Percentiles rank a stretch among this genome's conserved stretches.
These are phyloP conservation scores for Cordyceps javanica DNA, from an alignment of 2,329 filamentous ascomycete species.

Conservation along the genomic window DNA sequence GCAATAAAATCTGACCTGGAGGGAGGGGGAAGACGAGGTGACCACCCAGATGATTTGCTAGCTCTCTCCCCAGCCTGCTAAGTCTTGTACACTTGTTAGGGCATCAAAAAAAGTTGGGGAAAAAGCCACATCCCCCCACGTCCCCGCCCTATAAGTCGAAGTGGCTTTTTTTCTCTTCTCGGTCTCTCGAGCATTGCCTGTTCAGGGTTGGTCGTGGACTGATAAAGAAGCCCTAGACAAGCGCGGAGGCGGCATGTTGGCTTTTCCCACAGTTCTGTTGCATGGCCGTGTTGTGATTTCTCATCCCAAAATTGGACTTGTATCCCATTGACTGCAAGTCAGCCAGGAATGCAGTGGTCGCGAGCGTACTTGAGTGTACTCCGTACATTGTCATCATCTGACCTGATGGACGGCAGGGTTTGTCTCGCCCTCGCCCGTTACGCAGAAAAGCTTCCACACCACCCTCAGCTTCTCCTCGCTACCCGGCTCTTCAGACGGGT, in stretches of 20 bases:
- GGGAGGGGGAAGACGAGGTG: background rate
- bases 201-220: background rate
- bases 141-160: background rate
- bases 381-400: no score
- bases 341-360: no score
- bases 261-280: background rate
- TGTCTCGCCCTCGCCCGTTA: no score
- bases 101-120: conserved; percentile 3
- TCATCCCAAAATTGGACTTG: no score
- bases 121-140: conserved; percentile 3
- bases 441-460: no score
- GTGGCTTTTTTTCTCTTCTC: background rate
- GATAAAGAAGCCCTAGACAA: background rate
- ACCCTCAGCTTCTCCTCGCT: no score
- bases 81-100: background rate
- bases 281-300: background rate
- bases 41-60: background rate
- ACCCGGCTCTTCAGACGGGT: no score
- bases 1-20: background rate
- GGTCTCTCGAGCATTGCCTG: background rate
- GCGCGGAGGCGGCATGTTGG: background rate
- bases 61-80: background rate
- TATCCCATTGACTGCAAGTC: no score
- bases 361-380: no score
- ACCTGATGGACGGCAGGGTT: no score